Evolutionary conservation across 352 stramenopile genomes (phyloP).

Genomic region (Pythium dissimile): DNA sequence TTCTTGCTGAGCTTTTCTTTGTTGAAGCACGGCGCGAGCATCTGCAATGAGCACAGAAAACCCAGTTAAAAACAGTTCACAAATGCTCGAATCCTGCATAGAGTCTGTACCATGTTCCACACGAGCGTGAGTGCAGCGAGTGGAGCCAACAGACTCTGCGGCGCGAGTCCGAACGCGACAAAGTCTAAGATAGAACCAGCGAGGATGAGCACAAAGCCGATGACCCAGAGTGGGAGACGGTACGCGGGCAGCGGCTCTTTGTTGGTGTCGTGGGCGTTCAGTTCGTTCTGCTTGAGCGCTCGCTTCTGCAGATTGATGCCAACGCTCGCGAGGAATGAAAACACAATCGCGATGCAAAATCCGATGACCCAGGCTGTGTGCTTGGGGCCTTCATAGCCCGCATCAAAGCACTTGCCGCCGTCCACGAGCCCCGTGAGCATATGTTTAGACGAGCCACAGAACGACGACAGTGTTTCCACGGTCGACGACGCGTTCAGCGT

Average conservation of each 20-base stretch:
- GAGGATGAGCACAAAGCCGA: slow-evolving; percentile 82
- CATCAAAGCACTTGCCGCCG: slow-evolving; percentile 66
- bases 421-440: slow-evolving; percentile 30
- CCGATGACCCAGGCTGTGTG: slow-evolving; percentile 73
- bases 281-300: slow-evolving; percentile 80
- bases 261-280: slow-evolving; percentile 47
- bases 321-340: slow-evolving; percentile 78
- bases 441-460: slow-evolving; percentile 31
- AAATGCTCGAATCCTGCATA: neutral
- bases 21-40: slow-evolving; percentile 84
- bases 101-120: slow-evolving; percentile 82
- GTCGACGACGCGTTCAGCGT: slow-evolving; percentile 11
- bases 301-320: slow-evolving; percentile 86
- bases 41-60: slow-evolving; percentile 30
- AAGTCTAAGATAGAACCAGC: slow-evolving; percentile 88
- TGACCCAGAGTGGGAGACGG: slow-evolving; percentile 74
- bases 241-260: slow-evolving; percentile 54
- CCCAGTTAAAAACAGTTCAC: neutral
- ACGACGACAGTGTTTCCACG: slow-evolving; percentile 6
- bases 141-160: slow-evolving; percentile 84
- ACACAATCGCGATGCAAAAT: slow-evolving; percentile 77
- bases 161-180: slow-evolving; percentile 87
- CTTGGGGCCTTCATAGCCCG: slow-evolving; percentile 57
- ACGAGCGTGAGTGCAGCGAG: slow-evolving; percentile 88
- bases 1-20: slow-evolving; percentile 83